Conservation (phyloP, 1,139 yeast species). For the Nakaseomyces bracarensis region DNA sequence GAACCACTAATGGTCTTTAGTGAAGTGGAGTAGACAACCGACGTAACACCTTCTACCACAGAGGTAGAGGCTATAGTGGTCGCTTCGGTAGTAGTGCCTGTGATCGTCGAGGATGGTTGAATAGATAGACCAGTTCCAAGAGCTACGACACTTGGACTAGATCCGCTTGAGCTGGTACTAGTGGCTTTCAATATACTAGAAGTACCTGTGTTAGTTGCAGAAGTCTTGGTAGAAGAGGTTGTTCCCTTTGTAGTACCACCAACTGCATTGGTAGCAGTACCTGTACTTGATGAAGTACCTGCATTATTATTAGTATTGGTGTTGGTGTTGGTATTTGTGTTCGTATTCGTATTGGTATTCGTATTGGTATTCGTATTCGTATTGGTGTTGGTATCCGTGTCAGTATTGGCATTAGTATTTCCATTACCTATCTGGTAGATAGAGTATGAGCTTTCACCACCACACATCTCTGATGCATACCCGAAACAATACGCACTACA, state of each 20-base stretch:
- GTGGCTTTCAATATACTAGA: neutral
- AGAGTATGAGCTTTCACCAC: constrained; percentile 37
- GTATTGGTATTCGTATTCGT: neutral
- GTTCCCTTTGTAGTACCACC: neutral
- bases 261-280: neutral
- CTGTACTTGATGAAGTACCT: neutral
- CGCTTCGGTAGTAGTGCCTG: constrained; percentile 5
- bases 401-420: constrained; percentile 4
- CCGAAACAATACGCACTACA: constrained; percentile 34
- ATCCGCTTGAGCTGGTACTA: neutral
- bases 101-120: constrained; percentile 6
- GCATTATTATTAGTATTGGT: constrained; percentile 3
- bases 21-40: constrained; percentile 22
- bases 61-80: constrained; percentile 7
- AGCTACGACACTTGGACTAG: constrained; percentile 3
- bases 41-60: constrained; percentile 7
- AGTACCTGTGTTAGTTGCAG: neutral
- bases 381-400: constrained; percentile 2
- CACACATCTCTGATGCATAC: constrained; percentile 34
- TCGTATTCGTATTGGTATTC: constrained; percentile 5
- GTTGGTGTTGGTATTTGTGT: constrained; percentile 6
- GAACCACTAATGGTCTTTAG: constrained; percentile 29
- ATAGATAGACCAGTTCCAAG: constrained; percentile 3
- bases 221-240: neutral
- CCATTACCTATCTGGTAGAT: constrained; percentile 31